Evolutionary conservation across 2,329 filamentous ascomycete genomes (phyloP), one percentile per base, ranked within the genome.

Genomic region (Lachnum nothofagi): DNA sequence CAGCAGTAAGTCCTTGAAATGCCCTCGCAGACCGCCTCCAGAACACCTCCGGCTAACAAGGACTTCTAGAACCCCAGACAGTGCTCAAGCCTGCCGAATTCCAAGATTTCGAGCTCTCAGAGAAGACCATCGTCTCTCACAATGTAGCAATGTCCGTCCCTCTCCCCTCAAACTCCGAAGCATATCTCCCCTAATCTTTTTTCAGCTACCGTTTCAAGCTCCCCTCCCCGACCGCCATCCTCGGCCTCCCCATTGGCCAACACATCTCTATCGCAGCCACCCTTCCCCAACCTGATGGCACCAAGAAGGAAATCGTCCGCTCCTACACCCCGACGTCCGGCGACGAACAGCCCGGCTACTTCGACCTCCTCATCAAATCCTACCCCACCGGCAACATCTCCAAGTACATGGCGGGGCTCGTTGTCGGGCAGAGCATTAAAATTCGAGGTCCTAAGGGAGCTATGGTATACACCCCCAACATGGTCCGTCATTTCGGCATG

Each of bases 311-410:
- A 66, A 85, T 95, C 57, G 83, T 94, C 46, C 87, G 90, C 64
- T 94, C 88, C 19, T 95, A 95, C 76, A 95, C 90, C 9, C 90
- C 90, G 51, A 89, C 95, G 68, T 91, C 87, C 38, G 89, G 87
- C 60, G 90, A 95, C 72, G 83, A 91, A 68, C 84, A 91, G 67
- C 83, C 86, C 47, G 93, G 93, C 68, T 86, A 88, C 78, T 90
- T 98, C 70, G 93, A 97, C 71, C 85, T 98, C 52, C 81, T 98
- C 62, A 91, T 98, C 78, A 98, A 98, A 78, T 90, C 90, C 22
- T 98, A 98, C 73, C 89, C 91, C 2, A 91, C 89, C 60, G 93
- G 93, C 63, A 97, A 97, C 76, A 97, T 98, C 77, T 94, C 88
- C 69, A 91, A 89, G 74, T 79, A 95, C 72, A 83, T 98, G 73